These are phyloP conservation scores for Mortierella hygrophila DNA, from an alignment of 192 early-diverging fungal species.

Conservation along the genomic window DNA sequence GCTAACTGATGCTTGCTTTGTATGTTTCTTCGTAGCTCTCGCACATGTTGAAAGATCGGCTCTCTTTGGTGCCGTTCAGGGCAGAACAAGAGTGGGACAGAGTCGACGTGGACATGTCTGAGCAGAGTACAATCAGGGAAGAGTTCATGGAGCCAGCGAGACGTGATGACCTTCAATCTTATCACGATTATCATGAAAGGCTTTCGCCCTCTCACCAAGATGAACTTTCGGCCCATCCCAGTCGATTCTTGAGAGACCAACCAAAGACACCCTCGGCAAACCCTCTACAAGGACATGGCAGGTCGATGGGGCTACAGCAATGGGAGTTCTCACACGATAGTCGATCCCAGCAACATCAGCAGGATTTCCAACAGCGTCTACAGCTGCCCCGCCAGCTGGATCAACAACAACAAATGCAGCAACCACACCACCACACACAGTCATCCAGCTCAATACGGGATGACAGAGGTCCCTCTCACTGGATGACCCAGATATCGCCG, in stretches of 20 bases:
- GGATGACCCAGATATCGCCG: background rate
- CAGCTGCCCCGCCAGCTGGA: background rate
- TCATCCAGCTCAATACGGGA: background rate
- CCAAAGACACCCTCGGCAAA: background rate
- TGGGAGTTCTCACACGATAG: background rate
- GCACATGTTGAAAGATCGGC: constrained; percentile 27
- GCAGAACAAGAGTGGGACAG: constrained; percentile 3
- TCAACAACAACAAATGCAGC: background rate
- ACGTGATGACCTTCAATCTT: background rate
- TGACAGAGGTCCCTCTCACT: background rate
- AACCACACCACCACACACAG: background rate
- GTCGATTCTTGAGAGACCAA: background rate
- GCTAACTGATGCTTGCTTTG: background rate
- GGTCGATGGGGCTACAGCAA: background rate
- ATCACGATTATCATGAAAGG: background rate
- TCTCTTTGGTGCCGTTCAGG: constrained; percentile 15
- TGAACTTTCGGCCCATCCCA: background rate
- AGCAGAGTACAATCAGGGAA: background rate
- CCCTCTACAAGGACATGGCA: background rate
- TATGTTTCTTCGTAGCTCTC: constrained; percentile 15
- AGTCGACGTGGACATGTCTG: background rate
- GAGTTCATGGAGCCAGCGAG: background rate
- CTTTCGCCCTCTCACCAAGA: background rate
- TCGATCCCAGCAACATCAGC: background rate
- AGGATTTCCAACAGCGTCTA: background rate